These are phyloP conservation scores for Thelephora aurantiotincta DNA, from an alignment of 768 basidiomycete species.

Conservation along the genomic window DNA sequence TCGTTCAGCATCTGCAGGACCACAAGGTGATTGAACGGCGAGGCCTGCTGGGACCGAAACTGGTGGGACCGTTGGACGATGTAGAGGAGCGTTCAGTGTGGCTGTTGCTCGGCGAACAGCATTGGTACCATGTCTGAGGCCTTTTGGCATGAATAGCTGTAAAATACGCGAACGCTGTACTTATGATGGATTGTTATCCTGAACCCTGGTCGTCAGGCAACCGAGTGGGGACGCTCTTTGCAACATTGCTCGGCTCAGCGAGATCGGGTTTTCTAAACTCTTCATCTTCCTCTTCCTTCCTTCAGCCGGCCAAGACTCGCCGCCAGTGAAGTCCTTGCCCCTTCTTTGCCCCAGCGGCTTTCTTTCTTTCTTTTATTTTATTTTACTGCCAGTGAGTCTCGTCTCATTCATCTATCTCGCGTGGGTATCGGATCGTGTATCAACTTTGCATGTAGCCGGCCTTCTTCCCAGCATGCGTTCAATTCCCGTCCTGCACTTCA, in stretches of 20 bases:
- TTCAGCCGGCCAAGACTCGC: no score
- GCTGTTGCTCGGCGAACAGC: slow-evolving; percentile 44
- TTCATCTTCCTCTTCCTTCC: slow-evolving; percentile 6
- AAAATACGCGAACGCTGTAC: no score
- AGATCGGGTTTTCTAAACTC: no score
- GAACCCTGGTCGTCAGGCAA: neutral
- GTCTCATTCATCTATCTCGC: neutral
- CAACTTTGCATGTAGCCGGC: neutral
- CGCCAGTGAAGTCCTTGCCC: slow-evolving; percentile 13
- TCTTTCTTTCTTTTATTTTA: slow-evolving; percentile 11
- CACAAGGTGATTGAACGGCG: slow-evolving; percentile 33
- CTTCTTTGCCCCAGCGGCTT: slow-evolving; percentile 30
- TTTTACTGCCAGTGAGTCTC: no score
- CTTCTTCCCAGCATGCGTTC: slow-evolving; percentile 21
- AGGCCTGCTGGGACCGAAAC: slow-evolving; percentile 11
- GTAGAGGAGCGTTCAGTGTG: slow-evolving; percentile 34
- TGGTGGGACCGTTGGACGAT: slow-evolving; percentile 27
- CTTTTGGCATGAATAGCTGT: no score
- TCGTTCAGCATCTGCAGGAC: slow-evolving; percentile 37
- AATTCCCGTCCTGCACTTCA: slow-evolving; percentile 24
- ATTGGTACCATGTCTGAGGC: slow-evolving; percentile 50
- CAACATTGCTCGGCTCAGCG: neutral
- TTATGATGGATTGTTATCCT: neutral
- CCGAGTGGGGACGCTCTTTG: no score
- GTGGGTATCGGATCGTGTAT: neutral